A percentile compares a stretch with the other conserved stretches of the same genome.
Evolutionary conservation across 352 stramenopile species (phyloP).

Genomic region (Elongisporangium anandrum): DNA sequence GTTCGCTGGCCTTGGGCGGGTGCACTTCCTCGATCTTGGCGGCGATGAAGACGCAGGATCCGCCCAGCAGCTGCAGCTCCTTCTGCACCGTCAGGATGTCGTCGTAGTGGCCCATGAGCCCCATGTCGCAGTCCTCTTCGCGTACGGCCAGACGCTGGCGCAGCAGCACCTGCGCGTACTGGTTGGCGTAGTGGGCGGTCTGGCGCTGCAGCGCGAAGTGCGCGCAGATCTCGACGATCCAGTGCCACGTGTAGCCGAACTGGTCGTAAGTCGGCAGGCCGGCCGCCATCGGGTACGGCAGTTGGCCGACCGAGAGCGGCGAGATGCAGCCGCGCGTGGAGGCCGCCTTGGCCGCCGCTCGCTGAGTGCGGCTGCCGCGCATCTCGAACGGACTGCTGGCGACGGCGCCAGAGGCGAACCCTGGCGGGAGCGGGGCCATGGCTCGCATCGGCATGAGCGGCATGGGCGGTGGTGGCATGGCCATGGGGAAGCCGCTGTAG

Average conservation of each 20-base stretch:
- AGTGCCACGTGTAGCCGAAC: slow-evolving; percentile 76
- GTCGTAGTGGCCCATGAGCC: slow-evolving; percentile 28
- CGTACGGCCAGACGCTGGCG: slow-evolving; percentile 37
- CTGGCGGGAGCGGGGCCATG: slow-evolving; percentile 24
- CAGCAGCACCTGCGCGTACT: slow-evolving; percentile 74
- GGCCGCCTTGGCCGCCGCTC: slow-evolving; percentile 2
- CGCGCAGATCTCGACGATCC: slow-evolving; percentile 53
- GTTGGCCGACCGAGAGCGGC: slow-evolving; percentile 47
- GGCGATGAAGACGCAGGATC: slow-evolving; percentile 77
- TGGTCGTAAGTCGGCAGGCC: slow-evolving; percentile 42
- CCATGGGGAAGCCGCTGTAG: slow-evolving; percentile 2
- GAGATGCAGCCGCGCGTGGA: slow-evolving; percentile 19
- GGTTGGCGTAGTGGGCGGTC: slow-evolving; percentile 69
- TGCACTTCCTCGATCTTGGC: slow-evolving; percentile 84
- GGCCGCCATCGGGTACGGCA: slow-evolving; percentile 25
- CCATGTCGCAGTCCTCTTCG: slow-evolving; percentile 28
- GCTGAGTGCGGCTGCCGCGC: slow-evolving; percentile 2
- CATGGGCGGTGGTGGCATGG: slow-evolving; percentile 2
- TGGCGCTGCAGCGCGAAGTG: slow-evolving; percentile 79
- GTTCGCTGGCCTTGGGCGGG: slow-evolving; percentile 63
- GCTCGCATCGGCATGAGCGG: slow-evolving; percentile 6
- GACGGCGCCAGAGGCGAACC: no score
- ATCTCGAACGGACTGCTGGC: slow-evolving; percentile 4
- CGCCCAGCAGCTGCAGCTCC: slow-evolving; percentile 51
- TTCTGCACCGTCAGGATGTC: slow-evolving; percentile 50